Percentiles rank a stretch among this genome's conserved stretches.
Evolutionary conservation across 768 basidiomycete genomes (phyloP).

Genomic region (Rhodotorula taiwanensis): DNA sequence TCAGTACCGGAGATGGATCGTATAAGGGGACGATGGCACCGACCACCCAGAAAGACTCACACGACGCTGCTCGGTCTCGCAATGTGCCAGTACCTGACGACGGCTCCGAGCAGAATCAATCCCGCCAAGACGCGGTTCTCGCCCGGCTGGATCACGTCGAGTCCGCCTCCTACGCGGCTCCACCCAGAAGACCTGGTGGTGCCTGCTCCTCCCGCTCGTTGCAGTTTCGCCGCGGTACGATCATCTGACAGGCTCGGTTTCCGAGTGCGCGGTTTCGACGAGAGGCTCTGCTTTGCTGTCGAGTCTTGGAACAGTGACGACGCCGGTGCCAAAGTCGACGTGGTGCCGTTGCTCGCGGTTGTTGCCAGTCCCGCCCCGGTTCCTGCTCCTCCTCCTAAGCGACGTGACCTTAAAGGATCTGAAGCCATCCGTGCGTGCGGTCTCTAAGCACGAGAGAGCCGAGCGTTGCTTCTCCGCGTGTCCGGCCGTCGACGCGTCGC

Average conservation of each 20-base stretch:
- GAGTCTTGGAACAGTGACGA: no score
- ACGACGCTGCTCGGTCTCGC: conserved; percentile 86
- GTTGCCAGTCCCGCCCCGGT: no score
- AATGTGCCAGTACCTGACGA: conserved; percentile 79
- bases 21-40: background rate
- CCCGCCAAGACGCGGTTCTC: conserved; percentile 70
- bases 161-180: conserved; percentile 23
- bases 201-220: background rate
- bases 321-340: no score
- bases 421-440: no score
- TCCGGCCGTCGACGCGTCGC: no score
- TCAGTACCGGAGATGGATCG: background rate
- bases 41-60: conserved; percentile 47
- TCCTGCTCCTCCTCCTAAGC: no score
- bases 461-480: no score
- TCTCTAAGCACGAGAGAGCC: no score
- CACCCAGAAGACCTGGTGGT: conserved; percentile 1
- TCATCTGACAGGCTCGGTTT: background rate
- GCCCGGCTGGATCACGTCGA: conserved; percentile 44
- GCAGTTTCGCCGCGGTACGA: background rate
- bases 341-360: no score
- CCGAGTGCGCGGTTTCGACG: no score
- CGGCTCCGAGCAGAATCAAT: conserved; percentile 61
- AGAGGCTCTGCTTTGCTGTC: no score
- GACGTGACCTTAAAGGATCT: no score